A percentile compares a stretch with the other conserved stretches of the same genome.
Evolutionary conservation across 805 yeast genomes (phyloP).

Genomic region (Metschnikowia dekortorum): DNA sequence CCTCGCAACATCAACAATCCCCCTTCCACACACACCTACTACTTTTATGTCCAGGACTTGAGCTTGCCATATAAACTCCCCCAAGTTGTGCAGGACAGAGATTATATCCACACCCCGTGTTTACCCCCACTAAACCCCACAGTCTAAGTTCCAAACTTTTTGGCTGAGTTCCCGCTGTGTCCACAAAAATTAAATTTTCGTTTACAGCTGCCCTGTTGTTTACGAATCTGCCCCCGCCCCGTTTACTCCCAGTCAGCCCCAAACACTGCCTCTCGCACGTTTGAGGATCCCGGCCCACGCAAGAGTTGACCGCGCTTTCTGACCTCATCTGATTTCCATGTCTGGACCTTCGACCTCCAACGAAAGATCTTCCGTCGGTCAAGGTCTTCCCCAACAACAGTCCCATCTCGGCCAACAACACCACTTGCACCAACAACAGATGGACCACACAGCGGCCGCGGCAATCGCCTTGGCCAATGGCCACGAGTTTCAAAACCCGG

Average conservation of each 20-base stretch:
- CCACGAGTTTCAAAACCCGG: slow-evolving; percentile 18
- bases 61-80: slow-evolving; percentile 6
- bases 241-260: neutral
- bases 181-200: neutral
- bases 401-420: slow-evolving; percentile 15
- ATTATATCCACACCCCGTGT: slow-evolving; percentile 19
- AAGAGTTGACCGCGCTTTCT: neutral
- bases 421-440: slow-evolving; percentile 18
- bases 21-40: slow-evolving; percentile 21
- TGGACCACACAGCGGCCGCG: slow-evolving; percentile 22
- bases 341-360: slow-evolving; percentile 20
- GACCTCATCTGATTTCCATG: slow-evolving; percentile 6
- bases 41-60: slow-evolving; percentile 22
- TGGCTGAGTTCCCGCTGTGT: neutral
- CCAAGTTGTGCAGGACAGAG: slow-evolving; percentile 19
- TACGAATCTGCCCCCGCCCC: slow-evolving; percentile 1
- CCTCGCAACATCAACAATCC: slow-evolving; percentile 16
- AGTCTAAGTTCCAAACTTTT: neutral
- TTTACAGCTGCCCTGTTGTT: neutral
- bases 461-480: slow-evolving; percentile 20
- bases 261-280: neutral
- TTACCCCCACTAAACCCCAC: slow-evolving; percentile 6
- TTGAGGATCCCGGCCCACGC: neutral
- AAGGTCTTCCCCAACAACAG: slow-evolving; percentile 12
- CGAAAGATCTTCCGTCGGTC: slow-evolving; percentile 15